A percentile compares a stretch with the other conserved stretches of the same genome.
Evolutionary conservation across 129 eudicot species (phyloP).

Genomic region (Centella asiatica): DNA sequence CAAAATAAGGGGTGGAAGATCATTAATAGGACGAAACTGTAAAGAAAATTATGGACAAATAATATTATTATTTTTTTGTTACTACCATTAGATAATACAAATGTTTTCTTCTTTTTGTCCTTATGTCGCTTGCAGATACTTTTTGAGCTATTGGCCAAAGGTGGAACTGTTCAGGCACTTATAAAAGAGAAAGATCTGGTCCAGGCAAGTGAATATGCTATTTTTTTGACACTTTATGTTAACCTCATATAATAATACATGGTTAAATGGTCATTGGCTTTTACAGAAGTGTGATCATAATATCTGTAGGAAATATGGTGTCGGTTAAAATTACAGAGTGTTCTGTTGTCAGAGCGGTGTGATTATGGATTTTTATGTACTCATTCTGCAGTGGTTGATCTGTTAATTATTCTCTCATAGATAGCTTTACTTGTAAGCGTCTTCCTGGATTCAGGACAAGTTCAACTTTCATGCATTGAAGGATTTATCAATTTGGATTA

Average conservation of each 20-base stretch:
- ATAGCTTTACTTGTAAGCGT: neutral
- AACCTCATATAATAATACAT: too few species aligned
- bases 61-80: neutral
- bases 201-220: conserved; percentile 52
- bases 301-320: too few species aligned
- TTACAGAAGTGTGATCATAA: too few species aligned
- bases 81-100: neutral
- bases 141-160: conserved; percentile 83
- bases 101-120: neutral
- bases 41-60: neutral
- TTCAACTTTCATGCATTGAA: neutral
- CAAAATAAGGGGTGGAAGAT: neutral
- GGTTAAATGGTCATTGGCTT: too few species aligned
- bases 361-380: too few species aligned
- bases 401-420: neutral
- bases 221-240: too few species aligned
- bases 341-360: too few species aligned
- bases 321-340: too few species aligned
- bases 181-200: conserved; percentile 89
- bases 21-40: neutral
- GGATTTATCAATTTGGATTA: neutral
- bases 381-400: too few species aligned
- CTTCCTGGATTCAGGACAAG: neutral
- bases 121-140: conserved; percentile 85
- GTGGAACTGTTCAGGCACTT: conserved; percentile 90